Percentiles rank a stretch among this genome's conserved stretches.
These are phyloP conservation scores for Henckelia pumila DNA, from an alignment of 257 asterid species.

Conservation along the genomic window DNA sequence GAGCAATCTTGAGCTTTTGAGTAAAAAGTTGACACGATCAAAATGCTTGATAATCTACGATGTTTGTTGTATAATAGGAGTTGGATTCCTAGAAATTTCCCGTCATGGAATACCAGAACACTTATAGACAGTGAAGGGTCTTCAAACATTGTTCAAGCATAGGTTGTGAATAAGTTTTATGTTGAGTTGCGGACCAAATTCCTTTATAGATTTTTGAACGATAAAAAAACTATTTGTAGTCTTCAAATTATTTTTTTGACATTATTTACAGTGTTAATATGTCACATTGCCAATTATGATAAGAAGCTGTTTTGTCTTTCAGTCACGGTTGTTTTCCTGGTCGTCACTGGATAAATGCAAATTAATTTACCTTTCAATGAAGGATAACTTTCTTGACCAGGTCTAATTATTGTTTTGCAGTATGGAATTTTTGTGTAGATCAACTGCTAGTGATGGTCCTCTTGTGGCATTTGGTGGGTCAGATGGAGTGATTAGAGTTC, in stretches of 20 bases:
- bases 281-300: background rate
- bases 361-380: constrained; percentile 1
- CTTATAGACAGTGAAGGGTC: background rate
- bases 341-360: constrained; percentile 3
- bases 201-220: background rate
- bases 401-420: constrained; percentile 40
- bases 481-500: constrained; percentile 97
- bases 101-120: background rate
- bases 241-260: constrained; percentile 10
- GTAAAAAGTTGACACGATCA: constrained; percentile 1
- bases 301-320: background rate
- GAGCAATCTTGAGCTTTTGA: background rate
- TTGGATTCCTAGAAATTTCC: background rate
- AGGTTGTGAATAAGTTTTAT: constrained; percentile 3
- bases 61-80: background rate
- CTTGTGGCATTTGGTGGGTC: constrained; percentile 98
- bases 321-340: constrained; percentile 2
- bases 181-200: background rate
- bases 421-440: constrained; percentile 81
- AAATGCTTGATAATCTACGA: constrained; percentile 5
- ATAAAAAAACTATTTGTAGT: background rate
- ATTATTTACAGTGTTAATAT: constrained; percentile 3
- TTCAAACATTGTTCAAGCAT: background rate
- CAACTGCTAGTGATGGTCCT: constrained; percentile 83
- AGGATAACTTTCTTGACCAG: constrained; percentile 31